Evolutionary conservation across 139 green algal genomes (phyloP).

Genomic region (Dunaliella primolecta): DNA sequence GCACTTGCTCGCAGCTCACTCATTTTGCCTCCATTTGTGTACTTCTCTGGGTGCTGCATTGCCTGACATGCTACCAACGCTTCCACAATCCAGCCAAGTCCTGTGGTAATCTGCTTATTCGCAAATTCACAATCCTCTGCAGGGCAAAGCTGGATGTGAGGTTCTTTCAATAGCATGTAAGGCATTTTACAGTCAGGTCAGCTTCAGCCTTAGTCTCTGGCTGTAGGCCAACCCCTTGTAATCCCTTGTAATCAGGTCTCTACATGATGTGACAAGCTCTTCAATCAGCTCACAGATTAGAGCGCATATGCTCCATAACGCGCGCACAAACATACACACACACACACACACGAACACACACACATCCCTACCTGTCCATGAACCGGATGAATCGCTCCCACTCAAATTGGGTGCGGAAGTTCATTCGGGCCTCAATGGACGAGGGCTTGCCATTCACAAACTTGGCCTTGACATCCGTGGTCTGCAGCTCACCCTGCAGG

Average conservation of each 20-base stretch:
- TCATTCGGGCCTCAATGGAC: constrained; percentile 73
- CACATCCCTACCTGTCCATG: constrained; percentile 80
- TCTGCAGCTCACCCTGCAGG: constrained; percentile 60
- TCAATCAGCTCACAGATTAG: too few relatives aligned
- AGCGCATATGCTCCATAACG: not conserved
- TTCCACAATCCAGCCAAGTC: too few relatives aligned
- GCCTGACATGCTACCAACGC: too few relatives aligned
- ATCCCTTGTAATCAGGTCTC: not conserved
- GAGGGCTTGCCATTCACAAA: constrained; percentile 97
- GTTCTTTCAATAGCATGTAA: not conserved
- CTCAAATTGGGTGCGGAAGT: constrained; percentile 74
- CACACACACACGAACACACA: constrained; percentile 3
- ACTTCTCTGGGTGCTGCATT: too few relatives aligned
- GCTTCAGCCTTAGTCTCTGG: not conserved
- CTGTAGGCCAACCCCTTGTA: not conserved
- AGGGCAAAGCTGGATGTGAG: not conserved
- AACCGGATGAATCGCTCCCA: constrained; percentile 98
- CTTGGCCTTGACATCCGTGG: constrained; percentile 95
- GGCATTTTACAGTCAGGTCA: not conserved
- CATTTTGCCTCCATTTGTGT: too few relatives aligned
- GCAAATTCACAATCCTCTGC: too few relatives aligned
- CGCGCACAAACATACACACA: not conserved
- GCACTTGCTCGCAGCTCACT: too few relatives aligned
- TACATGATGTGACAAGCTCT: too few relatives aligned
- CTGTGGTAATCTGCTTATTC: too few relatives aligned